A percentile compares a stretch with the other conserved stretches of the same genome.
Evolutionary conservation across 73 alveolate genomes (phyloP).

Genomic region (Uronychia setigera): DNA sequence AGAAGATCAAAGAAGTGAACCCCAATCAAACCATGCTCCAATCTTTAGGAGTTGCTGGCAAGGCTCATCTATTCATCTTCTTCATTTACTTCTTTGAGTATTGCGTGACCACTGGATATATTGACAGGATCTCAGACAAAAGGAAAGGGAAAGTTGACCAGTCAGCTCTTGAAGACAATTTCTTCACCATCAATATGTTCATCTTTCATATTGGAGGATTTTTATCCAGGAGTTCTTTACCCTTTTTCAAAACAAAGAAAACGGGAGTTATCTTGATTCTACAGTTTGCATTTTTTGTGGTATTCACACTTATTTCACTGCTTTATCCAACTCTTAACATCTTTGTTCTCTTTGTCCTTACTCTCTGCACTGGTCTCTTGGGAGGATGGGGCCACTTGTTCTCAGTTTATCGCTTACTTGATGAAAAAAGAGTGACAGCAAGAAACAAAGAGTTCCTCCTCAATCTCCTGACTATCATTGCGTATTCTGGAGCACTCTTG

Average conservation of each 20-base stretch:
- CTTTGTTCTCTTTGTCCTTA: background rate
- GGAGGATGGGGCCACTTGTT: background rate
- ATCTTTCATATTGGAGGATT: conserved; percentile 23
- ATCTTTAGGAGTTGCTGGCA: background rate
- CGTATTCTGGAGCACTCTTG: background rate
- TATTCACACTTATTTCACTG: background rate
- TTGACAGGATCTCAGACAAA: conserved; percentile 19
- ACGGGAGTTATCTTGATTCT: background rate
- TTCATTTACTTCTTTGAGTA: conserved; percentile 18
- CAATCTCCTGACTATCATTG: background rate
- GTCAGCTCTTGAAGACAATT: conserved; percentile 1
- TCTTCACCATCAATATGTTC: conserved; percentile 26
- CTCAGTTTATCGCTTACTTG: background rate
- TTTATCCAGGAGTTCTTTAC: conserved; percentile 9
- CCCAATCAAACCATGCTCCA: no score
- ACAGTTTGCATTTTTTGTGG: background rate
- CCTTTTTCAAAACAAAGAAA: background rate
- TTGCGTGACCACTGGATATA: conserved; percentile 11
- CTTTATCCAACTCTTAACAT: background rate
- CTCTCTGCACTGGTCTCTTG: background rate
- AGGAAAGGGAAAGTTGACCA: background rate
- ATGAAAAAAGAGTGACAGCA: background rate
- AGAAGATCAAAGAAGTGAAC: no score
- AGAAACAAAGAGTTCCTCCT: background rate
- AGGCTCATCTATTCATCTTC: conserved; percentile 2